Conservation (phyloP, 169 alveolate genomes). For the Plasmodium reichenowi region DNA sequence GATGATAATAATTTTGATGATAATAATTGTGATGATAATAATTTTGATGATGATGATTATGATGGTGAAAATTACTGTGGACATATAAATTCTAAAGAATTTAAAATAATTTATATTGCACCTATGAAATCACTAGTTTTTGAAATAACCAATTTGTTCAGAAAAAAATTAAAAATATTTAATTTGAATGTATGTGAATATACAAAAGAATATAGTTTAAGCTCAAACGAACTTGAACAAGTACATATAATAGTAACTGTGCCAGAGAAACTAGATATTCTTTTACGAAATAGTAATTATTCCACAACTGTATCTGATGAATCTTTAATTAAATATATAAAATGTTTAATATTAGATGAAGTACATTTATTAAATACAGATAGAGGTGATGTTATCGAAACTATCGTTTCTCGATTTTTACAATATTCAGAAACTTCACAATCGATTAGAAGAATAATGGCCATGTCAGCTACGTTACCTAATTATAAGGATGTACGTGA, state of each 20-base stretch:
- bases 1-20: neutral
- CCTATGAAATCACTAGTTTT: slow-evolving; percentile 99
- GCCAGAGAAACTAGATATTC: slow-evolving; percentile 99
- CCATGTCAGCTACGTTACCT: slow-evolving; percentile 99
- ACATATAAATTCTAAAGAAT: slow-evolving; percentile 84
- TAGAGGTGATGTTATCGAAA: slow-evolving; percentile 99
- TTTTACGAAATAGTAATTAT: slow-evolving; percentile 97
- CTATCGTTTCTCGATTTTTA: slow-evolving; percentile 98
- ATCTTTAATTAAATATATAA: slow-evolving; percentile 92
- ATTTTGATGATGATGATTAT: too few species aligned
- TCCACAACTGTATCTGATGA: slow-evolving; percentile 87
- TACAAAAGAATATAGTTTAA: slow-evolving; percentile 83
- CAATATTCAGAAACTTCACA: slow-evolving; percentile 90
- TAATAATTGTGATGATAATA: too few species aligned
- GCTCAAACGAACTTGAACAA: slow-evolving; percentile 95
- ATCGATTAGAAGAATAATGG: slow-evolving; percentile 89
- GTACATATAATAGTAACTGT: slow-evolving; percentile 99
- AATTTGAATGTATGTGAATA: slow-evolving; percentile 61
- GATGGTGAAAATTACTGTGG: neutral
- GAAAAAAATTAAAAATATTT: slow-evolving; percentile 38
- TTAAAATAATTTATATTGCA: slow-evolving; percentile 98
- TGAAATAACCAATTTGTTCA: slow-evolving; percentile 85
- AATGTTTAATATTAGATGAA: slow-evolving; percentile 99
- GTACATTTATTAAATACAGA: slow-evolving; percentile 98
- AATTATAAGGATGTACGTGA: slow-evolving; percentile 99